Conservation (phyloP, 805 yeast genomes). For the Metschnikowia aberdeeniae region DNA sequence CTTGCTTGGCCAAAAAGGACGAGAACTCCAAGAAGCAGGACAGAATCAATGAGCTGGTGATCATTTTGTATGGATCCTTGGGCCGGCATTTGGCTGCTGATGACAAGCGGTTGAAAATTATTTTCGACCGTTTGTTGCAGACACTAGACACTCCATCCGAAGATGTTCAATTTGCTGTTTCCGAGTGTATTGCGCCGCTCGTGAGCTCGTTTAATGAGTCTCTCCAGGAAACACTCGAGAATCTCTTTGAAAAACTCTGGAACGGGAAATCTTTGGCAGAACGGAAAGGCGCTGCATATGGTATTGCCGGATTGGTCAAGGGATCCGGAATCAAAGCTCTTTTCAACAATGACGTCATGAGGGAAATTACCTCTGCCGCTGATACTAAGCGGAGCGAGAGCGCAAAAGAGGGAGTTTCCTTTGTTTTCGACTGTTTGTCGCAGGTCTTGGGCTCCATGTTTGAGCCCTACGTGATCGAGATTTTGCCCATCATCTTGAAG, state of each 20-base stretch:
- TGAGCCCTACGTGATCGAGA: slow-evolving; percentile 92
- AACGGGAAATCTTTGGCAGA: slow-evolving; percentile 42
- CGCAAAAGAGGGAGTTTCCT: slow-evolving; percentile 83
- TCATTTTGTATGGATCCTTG: slow-evolving; percentile 84
- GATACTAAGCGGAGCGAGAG: slow-evolving; percentile 77
- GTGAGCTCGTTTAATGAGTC: slow-evolving; percentile 53
- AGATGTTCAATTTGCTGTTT: slow-evolving; percentile 82
- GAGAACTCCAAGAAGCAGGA: slow-evolving; percentile 50
- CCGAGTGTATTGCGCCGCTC: slow-evolving; percentile 82
- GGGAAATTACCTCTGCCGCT: slow-evolving; percentile 73
- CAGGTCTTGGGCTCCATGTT: slow-evolving; percentile 68
- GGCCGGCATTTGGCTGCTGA: slow-evolving; percentile 73
- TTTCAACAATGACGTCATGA: slow-evolving; percentile 69
- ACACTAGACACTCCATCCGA: slow-evolving; percentile 87
- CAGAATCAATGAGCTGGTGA: slow-evolving; percentile 69
- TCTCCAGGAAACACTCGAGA: slow-evolving; percentile 52
- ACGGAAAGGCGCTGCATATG: slow-evolving; percentile 95
- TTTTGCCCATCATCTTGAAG: slow-evolving; percentile 74
- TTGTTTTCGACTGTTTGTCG: slow-evolving; percentile 82
- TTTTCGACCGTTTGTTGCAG: slow-evolving; percentile 63
- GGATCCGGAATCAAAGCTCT: slow-evolving; percentile 84
- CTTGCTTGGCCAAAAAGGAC: slow-evolving; percentile 50
- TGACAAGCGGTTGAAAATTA: slow-evolving; percentile 63
- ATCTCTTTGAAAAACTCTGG: slow-evolving; percentile 58
- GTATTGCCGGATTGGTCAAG: slow-evolving; percentile 87